phyloP scores from a whole-genome alignment of 2,329 filamentous ascomycete genomes.

The Talaromyces sp. region DNA sequence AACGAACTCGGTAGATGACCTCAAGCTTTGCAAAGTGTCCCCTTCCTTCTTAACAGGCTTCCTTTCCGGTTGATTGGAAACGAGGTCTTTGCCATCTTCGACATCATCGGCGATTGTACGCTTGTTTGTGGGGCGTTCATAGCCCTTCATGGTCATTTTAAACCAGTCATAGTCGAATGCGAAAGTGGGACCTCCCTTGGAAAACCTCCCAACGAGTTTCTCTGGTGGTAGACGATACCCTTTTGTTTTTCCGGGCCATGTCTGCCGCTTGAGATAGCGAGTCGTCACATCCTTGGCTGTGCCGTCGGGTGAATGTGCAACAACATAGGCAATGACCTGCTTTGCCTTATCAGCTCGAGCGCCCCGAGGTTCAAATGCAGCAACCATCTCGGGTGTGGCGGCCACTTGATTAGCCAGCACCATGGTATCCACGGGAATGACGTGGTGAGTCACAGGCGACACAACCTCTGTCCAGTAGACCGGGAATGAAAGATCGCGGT shows the following conservation, averaged over 20 bases:
- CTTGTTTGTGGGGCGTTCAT: constrained; percentile 50
- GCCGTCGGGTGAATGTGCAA: constrained; percentile 76
- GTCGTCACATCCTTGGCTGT: constrained; percentile 94
- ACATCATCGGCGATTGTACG: constrained; percentile 68
- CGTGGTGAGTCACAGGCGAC: constrained; percentile 74
- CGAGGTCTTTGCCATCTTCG: constrained; percentile 74
- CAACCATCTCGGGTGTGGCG: constrained; percentile 65
- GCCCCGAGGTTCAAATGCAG: constrained; percentile 76
- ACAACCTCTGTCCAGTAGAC: constrained; percentile 91
- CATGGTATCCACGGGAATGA: constrained; percentile 71
- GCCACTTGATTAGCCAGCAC: constrained; percentile 63
- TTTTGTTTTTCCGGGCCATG: constrained; percentile 85
- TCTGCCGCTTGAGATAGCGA: constrained; percentile 75
- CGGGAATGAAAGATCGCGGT: constrained; percentile 74
- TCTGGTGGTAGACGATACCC: constrained; percentile 72
- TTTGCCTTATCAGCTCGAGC: constrained; percentile 77
- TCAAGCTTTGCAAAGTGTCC: constrained; percentile 83
- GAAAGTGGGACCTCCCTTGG: constrained; percentile 50
- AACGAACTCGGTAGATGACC: constrained; percentile 77
- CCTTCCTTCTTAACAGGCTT: constrained; percentile 69
- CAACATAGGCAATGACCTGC: constrained; percentile 83
- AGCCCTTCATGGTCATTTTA: constrained; percentile 69
- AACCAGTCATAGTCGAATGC: constrained; percentile 88
- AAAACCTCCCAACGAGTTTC: constrained; percentile 75
- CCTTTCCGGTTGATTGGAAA: constrained; percentile 65